These are phyloP conservation scores for Gorgonomyces haynaldii DNA, from an alignment of 192 early-diverging fungal species.

Conservation along the genomic window DNA sequence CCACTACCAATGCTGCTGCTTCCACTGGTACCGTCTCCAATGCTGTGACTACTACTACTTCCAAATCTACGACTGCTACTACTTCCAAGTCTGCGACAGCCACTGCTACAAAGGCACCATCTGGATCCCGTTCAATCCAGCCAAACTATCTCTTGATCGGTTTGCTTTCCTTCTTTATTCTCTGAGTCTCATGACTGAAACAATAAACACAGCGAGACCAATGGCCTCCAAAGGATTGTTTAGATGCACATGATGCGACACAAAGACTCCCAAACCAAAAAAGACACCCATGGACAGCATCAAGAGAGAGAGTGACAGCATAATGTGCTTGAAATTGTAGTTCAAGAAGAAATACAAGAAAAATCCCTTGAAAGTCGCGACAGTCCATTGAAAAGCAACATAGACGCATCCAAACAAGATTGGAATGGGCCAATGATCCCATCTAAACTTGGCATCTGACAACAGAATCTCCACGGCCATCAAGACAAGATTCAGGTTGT, in stretches of 20 bases:
- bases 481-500: constrained; percentile 1
- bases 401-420: not conserved
- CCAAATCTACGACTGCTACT: too few species aligned
- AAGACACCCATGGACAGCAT: not conserved
- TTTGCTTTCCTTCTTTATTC: too few species aligned
- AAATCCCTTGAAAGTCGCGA: not conserved
- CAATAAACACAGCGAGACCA: too few species aligned
- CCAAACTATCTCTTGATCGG: too few species aligned
- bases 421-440: not conserved
- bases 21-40: too few species aligned
- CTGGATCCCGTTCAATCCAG: too few species aligned
- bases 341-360: constrained; percentile 7
- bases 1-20: too few species aligned
- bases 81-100: too few species aligned
- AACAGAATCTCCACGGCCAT: not conserved
- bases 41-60: too few species aligned
- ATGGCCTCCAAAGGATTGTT: constrained; percentile 4
- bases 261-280: not conserved
- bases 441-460: not conserved
- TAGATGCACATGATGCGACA: not conserved
- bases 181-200: too few species aligned
- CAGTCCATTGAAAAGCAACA: not conserved
- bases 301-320: not conserved
- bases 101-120: too few species aligned
- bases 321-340: not conserved